Conservation (phyloP, 495 filamentous ascomycete genomes). For the Neurospora terricola region DNA sequence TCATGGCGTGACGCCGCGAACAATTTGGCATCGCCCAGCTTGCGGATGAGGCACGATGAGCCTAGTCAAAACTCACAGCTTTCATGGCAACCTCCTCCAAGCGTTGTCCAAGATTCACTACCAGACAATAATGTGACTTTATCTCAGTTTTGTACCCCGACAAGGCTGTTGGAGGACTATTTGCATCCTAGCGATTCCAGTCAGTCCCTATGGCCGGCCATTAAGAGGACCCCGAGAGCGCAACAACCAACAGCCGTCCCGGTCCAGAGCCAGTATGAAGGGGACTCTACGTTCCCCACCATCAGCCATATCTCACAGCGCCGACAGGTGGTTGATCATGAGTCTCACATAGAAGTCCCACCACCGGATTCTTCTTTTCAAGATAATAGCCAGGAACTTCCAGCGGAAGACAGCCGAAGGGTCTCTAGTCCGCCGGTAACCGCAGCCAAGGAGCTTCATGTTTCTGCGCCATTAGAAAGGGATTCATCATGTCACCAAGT, state of each 20-base stretch:
- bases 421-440: not conserved
- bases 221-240: not conserved
- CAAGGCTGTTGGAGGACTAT: conserved; percentile 32
- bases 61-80: conserved; percentile 4
- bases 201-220: conserved; percentile 5
- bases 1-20: conserved; percentile 37
- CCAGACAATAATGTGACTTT: conserved; percentile 19
- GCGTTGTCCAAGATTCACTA: conserved; percentile 32
- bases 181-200: conserved; percentile 22
- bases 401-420: not conserved
- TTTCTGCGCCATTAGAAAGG: not conserved
- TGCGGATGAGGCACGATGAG: conserved; percentile 7
- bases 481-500: not conserved
- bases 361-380: not conserved
- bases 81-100: conserved; percentile 30
- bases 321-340: not conserved
- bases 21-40: conserved; percentile 32
- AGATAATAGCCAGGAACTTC: not conserved
- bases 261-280: not conserved
- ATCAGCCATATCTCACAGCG: not conserved
- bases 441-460: not conserved
- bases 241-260: not conserved
- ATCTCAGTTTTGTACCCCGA: conserved; percentile 26
- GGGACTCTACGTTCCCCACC: not conserved
- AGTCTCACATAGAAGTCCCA: not conserved